These are phyloP conservation scores for Fusarium multiceps DNA, from an alignment of 2,329 filamentous ascomycete genomes.

Conservation along the genomic window DNA sequence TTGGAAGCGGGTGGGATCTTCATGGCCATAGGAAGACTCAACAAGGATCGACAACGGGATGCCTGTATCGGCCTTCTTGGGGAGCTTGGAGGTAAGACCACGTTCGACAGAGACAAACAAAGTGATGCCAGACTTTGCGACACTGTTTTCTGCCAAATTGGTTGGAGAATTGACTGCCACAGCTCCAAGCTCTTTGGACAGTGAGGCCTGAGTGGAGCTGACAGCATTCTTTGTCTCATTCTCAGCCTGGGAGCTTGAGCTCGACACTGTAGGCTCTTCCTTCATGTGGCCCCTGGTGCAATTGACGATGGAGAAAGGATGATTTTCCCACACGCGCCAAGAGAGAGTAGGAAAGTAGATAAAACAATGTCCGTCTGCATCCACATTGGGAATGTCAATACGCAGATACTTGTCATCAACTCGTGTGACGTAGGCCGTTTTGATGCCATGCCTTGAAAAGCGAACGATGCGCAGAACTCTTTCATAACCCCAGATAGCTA, in stretches of 20 bases:
- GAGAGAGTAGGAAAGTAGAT: conserved; percentile 48
- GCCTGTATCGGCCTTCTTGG: conserved; percentile 22
- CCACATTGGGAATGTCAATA: conserved; percentile 45
- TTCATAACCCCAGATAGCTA: conserved; percentile 48
- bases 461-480: conserved; percentile 42
- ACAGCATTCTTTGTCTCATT: conserved; percentile 19
- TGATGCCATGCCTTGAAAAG: conserved; percentile 40
- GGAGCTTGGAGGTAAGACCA: conserved; percentile 43
- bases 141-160: too few relatives aligned
- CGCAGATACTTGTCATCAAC: conserved; percentile 48
- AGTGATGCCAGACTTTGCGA: conserved; percentile 40
- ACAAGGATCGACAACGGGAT: conserved; percentile 44
- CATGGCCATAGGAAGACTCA: conserved; percentile 47
- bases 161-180: not conserved
- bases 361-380: conserved; percentile 47
- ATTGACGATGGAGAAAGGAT: conserved; percentile 49
- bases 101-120: conserved; percentile 41
- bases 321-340: conserved; percentile 50
- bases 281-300: conserved; percentile 21
- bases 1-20: conserved; percentile 34
- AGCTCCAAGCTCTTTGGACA: conserved; percentile 30
- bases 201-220: not conserved
- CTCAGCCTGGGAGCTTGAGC: conserved; percentile 13
- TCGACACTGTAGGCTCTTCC: not conserved
- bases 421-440: conserved; percentile 43